Conservation (phyloP, 1,284 basidiomycete species). For the Apiotrichum sp. region DNA sequence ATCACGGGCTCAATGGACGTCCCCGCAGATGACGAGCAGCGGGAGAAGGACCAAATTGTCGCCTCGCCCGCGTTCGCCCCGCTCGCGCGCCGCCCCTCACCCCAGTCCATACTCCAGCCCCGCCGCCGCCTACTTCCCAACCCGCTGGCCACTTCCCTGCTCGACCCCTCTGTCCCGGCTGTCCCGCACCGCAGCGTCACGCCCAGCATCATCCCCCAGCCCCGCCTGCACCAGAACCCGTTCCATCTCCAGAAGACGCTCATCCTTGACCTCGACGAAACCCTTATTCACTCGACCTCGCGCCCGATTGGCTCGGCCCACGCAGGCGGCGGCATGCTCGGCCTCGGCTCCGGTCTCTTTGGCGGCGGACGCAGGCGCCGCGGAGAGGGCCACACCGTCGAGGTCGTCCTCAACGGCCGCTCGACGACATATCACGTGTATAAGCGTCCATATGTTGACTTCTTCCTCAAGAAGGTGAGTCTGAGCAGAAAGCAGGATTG, state of each 20-base stretch:
- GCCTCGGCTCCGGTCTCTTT: constrained; percentile 53
- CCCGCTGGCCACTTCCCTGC: constrained; percentile 37
- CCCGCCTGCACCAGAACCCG: constrained; percentile 53
- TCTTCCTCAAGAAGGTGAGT: constrained; percentile 83
- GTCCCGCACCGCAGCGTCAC: constrained; percentile 32
- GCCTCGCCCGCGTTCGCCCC: not conserved
- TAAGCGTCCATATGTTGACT: constrained; percentile 95
- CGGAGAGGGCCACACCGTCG: constrained; percentile 82
- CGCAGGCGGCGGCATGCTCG: constrained; percentile 56
- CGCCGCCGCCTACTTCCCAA: constrained; percentile 34
- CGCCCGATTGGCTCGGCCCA: constrained; percentile 54
- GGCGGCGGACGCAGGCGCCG: constrained; percentile 50
- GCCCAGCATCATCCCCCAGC: constrained; percentile 14
- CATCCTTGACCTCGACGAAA: constrained; percentile 94
- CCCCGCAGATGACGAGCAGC: constrained; percentile 20
- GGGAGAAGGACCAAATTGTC: constrained; percentile 18
- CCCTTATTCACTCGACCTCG: constrained; percentile 93
- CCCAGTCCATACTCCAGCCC: constrained; percentile 7
- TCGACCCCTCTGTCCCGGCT: constrained; percentile 45
- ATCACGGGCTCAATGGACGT: constrained; percentile 7
- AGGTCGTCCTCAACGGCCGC: constrained; percentile 82
- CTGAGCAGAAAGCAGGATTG: not conserved
- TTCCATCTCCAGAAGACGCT: constrained; percentile 83
- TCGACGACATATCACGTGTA: constrained; percentile 96
- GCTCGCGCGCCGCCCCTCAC: constrained; percentile 4